Percentiles rank a stretch among this genome's conserved stretches.
Conservation (phyloP, 2,329 filamentous ascomycete genomes). For the Sporothrix variecibatus region DNA sequence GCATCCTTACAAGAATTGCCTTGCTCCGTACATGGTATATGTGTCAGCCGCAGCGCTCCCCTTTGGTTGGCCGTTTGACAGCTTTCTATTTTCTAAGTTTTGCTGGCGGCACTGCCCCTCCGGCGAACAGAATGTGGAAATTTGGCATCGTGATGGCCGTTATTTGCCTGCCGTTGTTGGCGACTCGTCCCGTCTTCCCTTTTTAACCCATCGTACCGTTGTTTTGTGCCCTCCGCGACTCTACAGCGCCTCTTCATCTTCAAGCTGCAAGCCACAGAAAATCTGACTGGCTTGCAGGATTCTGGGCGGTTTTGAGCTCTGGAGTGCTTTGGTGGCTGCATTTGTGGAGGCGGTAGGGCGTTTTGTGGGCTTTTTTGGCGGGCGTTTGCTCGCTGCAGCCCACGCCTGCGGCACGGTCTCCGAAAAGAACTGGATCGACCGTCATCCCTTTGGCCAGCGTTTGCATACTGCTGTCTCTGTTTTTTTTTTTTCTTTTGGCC, state of each 20-base stretch:
- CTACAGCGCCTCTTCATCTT: not conserved
- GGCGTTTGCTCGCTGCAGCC: not conserved
- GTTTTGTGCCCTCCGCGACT: not conserved
- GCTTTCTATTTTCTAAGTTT: not conserved
- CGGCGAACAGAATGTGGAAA: not conserved
- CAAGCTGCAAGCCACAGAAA: conserved; percentile 5
- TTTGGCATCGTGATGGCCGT: not conserved
- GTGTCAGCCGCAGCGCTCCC: not conserved
- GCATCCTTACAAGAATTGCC: not conserved
- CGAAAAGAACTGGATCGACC: not conserved
- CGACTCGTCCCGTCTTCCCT: not conserved
- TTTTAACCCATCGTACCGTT: not conserved
- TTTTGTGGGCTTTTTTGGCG: not conserved
- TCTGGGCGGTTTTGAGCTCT: not conserved
- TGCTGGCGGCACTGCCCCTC: not conserved
- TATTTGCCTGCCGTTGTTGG: not conserved
- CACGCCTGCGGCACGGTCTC: not conserved
- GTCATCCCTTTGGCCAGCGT: not conserved
- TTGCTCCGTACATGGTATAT: not conserved
- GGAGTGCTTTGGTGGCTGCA: not conserved
- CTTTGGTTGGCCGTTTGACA: not conserved
- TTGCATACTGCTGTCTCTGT: not conserved
- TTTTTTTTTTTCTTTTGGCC: conserved; percentile 6
- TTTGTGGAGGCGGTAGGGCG: not conserved
- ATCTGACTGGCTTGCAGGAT: not conserved